phyloP scores from a whole-genome alignment of 2,329 filamentous ascomycete genomes.

The Botrytis paeoniae region DNA sequence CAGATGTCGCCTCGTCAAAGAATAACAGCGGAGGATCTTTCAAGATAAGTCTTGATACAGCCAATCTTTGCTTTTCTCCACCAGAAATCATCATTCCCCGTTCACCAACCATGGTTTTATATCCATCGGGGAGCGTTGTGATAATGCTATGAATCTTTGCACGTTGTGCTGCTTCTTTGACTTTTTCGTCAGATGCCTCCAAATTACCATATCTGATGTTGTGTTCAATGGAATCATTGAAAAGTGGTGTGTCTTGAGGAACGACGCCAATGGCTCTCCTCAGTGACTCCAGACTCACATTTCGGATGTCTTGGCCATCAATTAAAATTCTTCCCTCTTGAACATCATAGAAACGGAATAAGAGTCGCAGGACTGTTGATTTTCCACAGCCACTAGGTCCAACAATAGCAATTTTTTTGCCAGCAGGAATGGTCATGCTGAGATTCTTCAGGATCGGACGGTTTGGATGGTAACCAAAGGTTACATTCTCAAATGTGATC shows the following conservation, averaged over 20 bases:
- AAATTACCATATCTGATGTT: slow-evolving; percentile 93
- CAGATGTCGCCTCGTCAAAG: slow-evolving; percentile 93
- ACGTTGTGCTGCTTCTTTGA: slow-evolving; percentile 73
- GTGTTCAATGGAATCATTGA: slow-evolving; percentile 94
- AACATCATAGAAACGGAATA: slow-evolving; percentile 94
- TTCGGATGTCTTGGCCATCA: slow-evolving; percentile 86
- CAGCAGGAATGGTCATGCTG: slow-evolving; percentile 84
- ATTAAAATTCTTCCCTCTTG: slow-evolving; percentile 82
- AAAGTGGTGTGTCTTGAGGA: slow-evolving; percentile 92
- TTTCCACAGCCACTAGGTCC: slow-evolving; percentile 96
- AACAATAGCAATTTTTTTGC: slow-evolving; percentile 93
- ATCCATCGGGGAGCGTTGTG: slow-evolving; percentile 76
- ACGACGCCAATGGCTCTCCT: slow-evolving; percentile 88
- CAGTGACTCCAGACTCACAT: slow-evolving; percentile 78
- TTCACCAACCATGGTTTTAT: slow-evolving; percentile 88
- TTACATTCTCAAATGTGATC: slow-evolving; percentile 92
- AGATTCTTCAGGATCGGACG: slow-evolving; percentile 84
- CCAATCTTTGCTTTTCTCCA: slow-evolving; percentile 88
- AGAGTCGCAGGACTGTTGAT: slow-evolving; percentile 82
- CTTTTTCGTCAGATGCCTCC: slow-evolving; percentile 67
- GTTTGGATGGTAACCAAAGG: slow-evolving; percentile 85
- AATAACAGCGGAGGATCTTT: slow-evolving; percentile 90
- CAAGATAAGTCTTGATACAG: slow-evolving; percentile 76
- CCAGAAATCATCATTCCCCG: slow-evolving; percentile 95
- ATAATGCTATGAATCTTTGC: slow-evolving; percentile 85